These are phyloP conservation scores for Pilasporangium apinafurcum DNA, from an alignment of 352 stramenopile species.

Conservation along the genomic window DNA sequence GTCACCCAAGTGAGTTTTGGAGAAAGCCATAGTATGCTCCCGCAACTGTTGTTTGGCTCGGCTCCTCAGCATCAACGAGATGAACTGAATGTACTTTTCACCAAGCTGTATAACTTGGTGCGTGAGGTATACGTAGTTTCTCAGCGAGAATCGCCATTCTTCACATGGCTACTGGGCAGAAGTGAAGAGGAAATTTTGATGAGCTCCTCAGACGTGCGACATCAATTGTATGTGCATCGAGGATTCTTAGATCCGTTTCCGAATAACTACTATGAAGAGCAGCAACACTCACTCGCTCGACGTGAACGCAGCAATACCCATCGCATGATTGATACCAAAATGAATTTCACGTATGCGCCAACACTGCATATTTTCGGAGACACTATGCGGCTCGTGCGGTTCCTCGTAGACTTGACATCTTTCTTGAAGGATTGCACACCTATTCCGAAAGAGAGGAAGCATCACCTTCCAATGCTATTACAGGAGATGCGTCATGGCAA, in stretches of 20 bases:
- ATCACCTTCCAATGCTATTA: constrained; percentile 28
- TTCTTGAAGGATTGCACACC: constrained; percentile 52
- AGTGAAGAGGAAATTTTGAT: constrained; percentile 37
- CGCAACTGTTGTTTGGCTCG: constrained; percentile 32
- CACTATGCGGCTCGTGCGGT: constrained; percentile 48
- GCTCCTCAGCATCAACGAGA: constrained; percentile 34
- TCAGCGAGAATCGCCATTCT: constrained; percentile 38
- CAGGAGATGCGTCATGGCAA: constrained; percentile 33
- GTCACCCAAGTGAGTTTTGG: constrained; percentile 57
- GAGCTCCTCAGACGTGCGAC: constrained; percentile 18
- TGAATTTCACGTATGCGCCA: constrained; percentile 28
- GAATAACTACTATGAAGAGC: constrained; percentile 25
- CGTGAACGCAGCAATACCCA: constrained; percentile 22
- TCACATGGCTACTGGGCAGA: constrained; percentile 43
- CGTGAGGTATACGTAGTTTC: constrained; percentile 23
- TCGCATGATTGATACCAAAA: constrained; percentile 32
- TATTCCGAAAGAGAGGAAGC: constrained; percentile 40
- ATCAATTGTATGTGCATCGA: constrained; percentile 12
- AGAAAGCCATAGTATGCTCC: constrained; percentile 30
- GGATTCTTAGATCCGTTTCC: constrained; percentile 52
- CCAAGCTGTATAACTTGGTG: constrained; percentile 32
- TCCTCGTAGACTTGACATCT: constrained; percentile 54
- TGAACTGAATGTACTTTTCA: constrained; percentile 27
- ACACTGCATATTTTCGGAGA: constrained; percentile 52
- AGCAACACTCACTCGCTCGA: constrained; percentile 32